Evolutionary conservation across 2,329 filamentous ascomycete species (phyloP), one percentile per base, ranked within the genome.

Genomic region (Stachybotrys chartarum): DNA sequence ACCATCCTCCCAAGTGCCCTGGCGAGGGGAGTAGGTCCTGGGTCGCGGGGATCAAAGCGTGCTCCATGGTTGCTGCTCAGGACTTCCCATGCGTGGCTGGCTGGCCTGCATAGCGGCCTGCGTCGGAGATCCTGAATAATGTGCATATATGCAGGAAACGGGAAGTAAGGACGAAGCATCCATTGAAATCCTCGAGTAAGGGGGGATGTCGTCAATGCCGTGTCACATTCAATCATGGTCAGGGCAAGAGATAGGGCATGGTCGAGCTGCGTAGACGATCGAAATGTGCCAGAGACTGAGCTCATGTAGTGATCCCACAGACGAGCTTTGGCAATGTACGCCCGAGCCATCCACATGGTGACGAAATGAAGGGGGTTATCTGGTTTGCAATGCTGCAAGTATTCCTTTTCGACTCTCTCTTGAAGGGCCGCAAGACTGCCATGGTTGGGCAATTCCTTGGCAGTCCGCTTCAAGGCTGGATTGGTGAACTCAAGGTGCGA

Each of bases 291-390:
- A 2, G 58, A 60, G 0, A 64, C 58, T 30, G 63, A 60, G 48
- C 30, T 67, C 0, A 71, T 69, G 55, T 78, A 77, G 55, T 78
- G 68, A 51, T 82, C 76, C 52, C 83, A 55, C 0, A 87, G 72
- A 1, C 71, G 75, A 50, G 58, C 66, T 61, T 76, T 82, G 0
- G 81, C 76, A 3, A 86, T 55, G 6, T 72, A 68, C 0, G 60
- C 66, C 11, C 80, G 60, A 1, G 69, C 62, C 0, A 61, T 69
- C 70, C 73, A 72, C 0, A 73, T 59, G 0, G 72, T 70, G 61
- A 76, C 68, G 52, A 65, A 72, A n/a, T 78, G 75, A 1, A 77
- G 56, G 0, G 73, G 68, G 48, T 69, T 72, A 0, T 68, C 65
- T 0, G 62, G 55, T 48, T 77, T 68, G 53, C 74, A 78, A 31